These are phyloP conservation scores for Takakia lepidozioides DNA, from an alignment of 225 moss, liverwort and hornwort genomes.

Conservation along the genomic window DNA sequence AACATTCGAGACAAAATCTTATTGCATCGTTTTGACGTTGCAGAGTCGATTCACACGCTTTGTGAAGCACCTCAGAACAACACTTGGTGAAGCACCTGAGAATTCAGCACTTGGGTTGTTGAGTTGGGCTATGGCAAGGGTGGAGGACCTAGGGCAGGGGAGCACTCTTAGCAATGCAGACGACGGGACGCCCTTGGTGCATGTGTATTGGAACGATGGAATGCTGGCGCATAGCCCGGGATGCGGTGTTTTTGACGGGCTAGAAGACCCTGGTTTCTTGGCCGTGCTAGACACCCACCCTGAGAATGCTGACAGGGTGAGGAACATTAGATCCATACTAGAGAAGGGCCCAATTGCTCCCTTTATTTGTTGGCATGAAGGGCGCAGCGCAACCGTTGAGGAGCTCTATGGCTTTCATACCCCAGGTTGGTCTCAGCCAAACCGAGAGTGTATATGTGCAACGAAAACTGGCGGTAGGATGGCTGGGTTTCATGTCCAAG, in stretches of 20 bases:
- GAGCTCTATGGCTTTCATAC: conserved; percentile 53
- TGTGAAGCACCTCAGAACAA: too few species aligned
- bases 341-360: conserved; percentile 59
- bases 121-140: too few species aligned
- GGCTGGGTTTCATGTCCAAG: neutral
- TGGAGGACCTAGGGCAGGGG: too few species aligned
- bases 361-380: conserved; percentile 56
- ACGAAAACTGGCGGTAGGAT: too few species aligned
- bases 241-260: conserved; percentile 57
- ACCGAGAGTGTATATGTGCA: neutral
- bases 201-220: conserved; percentile 61
- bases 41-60: too few species aligned
- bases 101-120: too few species aligned
- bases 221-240: conserved; percentile 62
- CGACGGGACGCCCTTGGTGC: too few species aligned
- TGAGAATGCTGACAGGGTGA: conserved; percentile 58
- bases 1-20: too few species aligned
- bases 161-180: too few species aligned
- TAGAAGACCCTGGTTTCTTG: conserved; percentile 51
- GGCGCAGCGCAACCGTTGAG: conserved; percentile 31
- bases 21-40: too few species aligned
- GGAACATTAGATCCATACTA: conserved; percentile 71
- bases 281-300: conserved; percentile 68
- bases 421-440: conserved; percentile 26
- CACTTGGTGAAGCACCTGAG: too few species aligned